Base-by-base conservation (phyloP, 306 rosid genomes). In the Myrica gale region DNA sequence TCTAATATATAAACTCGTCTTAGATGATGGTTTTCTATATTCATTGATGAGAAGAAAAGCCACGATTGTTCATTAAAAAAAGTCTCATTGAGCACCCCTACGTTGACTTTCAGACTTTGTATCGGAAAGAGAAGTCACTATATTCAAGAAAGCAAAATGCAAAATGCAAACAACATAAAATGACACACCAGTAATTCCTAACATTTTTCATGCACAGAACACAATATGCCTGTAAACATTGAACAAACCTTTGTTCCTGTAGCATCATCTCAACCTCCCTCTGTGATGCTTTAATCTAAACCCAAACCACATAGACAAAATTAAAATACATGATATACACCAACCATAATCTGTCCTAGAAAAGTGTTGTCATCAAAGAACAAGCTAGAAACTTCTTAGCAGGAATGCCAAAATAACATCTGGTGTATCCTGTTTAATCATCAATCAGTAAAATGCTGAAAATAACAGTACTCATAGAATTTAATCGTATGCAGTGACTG, bases 221-320 rank as follows among this genome's bases (percentile, higher is more conserved):
- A 76, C 52, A 94, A 32, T 32, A 26, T 26, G 32, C 32, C 1
- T 32, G 37, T 2, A 32, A 32, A 2, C 37, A 32, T 2, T 2
- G 37, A 32, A 32, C 37, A 32, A 32, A 32, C 98, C 98, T 91
- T 72, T 89, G 90, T 72, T 91, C 97, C 84, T 82, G 87, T 81
- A 94, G 90, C 95, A 89, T 94, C 84, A 37, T 83, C 83, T 87
- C 97, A 61, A 87, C 91, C 87, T 94, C 98, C 89, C 89, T 90
- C 74, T 90, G 86, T 43, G 94, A 88, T 81, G 86, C 87, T 78
- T 94, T 90, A 80, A 94, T 90, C 98, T 94, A 72, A 53, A 79
- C n/a, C 81, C 73, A 76, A 77, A 80, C 54, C 71, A 79, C 71
- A 76, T 67, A 68, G 56, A 71, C 72, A 68, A 58, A 45, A 75